phyloP scores from a whole-genome alignment of 768 basidiomycete genomes.

The Psilocybe azurescens region DNA sequence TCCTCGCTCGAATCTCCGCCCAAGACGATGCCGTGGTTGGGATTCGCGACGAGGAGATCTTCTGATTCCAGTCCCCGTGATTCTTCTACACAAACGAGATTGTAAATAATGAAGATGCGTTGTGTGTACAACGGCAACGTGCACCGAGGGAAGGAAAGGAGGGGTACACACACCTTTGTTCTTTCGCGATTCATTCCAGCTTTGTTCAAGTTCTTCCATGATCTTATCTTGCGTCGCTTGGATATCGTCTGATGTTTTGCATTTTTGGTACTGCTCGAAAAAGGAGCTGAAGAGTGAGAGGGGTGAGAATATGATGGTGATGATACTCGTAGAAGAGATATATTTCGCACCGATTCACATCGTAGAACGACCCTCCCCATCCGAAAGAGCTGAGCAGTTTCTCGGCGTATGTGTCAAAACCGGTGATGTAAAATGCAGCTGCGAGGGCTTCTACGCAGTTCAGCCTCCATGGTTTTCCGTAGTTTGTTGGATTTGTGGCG shows the following conservation, averaged over 20 bases:
- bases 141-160: neutral
- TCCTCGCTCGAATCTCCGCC: conserved; percentile 15
- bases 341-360: conserved; percentile 71
- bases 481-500: conserved; percentile 97
- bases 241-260: conserved; percentile 65
- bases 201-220: conserved; percentile 69
- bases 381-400: conserved; percentile 81
- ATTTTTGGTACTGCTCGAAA: conserved; percentile 79
- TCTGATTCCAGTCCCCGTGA: conserved; percentile 42
- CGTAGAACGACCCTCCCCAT: conserved; percentile 90
- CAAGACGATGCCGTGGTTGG: conserved; percentile 52
- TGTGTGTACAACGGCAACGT: neutral
- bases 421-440: conserved; percentile 93
- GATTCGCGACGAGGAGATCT: conserved; percentile 73
- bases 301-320: neutral
- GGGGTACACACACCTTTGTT: conserved; percentile 46
- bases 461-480: conserved; percentile 95
- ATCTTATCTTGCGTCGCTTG: conserved; percentile 66
- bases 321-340: no score
- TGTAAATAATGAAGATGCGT: neutral
- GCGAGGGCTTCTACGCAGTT: conserved; percentile 96
- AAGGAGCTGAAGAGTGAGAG: conserved; percentile 47
- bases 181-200: conserved; percentile 61
- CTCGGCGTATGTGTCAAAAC: conserved; percentile 83
- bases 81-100: conserved; percentile 19